These are phyloP conservation scores for Cyclocybe cylindracea DNA, from an alignment of 768 basidiomycete genomes.

Conservation along the genomic window DNA sequence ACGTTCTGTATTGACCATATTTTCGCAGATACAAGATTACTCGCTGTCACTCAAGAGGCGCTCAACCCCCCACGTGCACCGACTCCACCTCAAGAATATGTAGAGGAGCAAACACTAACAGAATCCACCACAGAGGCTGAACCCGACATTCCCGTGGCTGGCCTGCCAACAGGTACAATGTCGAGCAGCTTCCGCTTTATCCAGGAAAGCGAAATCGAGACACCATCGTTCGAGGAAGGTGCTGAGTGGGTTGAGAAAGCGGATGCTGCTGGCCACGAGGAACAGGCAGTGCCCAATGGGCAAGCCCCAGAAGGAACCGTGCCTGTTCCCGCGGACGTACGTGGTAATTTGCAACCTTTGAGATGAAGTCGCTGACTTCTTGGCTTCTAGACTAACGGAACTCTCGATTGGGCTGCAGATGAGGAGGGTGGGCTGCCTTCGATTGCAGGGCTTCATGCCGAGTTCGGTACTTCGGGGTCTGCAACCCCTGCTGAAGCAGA, in stretches of 20 bases:
- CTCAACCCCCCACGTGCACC: conserved; percentile 50
- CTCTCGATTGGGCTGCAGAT: conserved; percentile 83
- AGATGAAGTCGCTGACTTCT: not conserved
- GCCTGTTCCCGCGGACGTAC: conserved; percentile 18
- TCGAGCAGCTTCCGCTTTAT: conserved; percentile 76
- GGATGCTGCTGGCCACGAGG: conserved; percentile 36
- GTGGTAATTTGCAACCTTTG: not conserved
- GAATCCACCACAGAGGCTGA: conserved; percentile 26
- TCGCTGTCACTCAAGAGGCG: conserved; percentile 55
- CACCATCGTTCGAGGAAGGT: conserved; percentile 48
- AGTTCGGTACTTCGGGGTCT: conserved; percentile 73
- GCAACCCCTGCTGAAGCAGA: conserved; percentile 55
- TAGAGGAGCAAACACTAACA: conserved; percentile 15
- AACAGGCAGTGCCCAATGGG: conserved; percentile 32
- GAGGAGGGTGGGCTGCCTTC: conserved; percentile 81
- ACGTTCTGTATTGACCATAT: conserved; percentile 10
- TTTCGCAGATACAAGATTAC: conserved; percentile 56
- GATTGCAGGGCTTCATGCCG: conserved; percentile 73
- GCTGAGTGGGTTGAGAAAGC: conserved; percentile 59
- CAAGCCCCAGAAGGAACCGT: conserved; percentile 18
- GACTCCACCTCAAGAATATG: conserved; percentile 38
- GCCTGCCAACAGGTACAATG: conserved; percentile 37
- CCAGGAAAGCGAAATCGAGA: conserved; percentile 78
- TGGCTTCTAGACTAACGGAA: conserved; percentile 22
- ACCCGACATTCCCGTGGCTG: conserved; percentile 36